Percentiles rank a stretch among this genome's conserved stretches.
phyloP scores from a whole-genome alignment of 768 basidiomycete genomes.

The Russula sp. region DNA sequence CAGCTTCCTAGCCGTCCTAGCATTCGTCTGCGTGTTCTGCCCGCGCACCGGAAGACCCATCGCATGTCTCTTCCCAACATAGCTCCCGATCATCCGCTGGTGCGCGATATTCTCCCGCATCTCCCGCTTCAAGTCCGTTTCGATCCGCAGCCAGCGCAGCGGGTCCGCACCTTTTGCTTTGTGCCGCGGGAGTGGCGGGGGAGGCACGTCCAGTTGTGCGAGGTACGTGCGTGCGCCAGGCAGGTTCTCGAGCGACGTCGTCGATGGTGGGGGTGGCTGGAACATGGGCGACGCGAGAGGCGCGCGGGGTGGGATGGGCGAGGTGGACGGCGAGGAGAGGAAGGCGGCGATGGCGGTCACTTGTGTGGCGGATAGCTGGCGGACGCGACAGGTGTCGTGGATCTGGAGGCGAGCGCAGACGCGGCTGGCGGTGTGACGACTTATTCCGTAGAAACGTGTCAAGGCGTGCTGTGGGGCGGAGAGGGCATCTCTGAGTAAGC shows the following conservation, averaged over 20 bases:
- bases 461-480: conserved; percentile 66
- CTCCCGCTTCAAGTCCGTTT: conserved; percentile 77
- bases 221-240: conserved; percentile 23
- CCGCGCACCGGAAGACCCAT: conserved; percentile 93
- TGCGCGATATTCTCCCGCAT: conserved; percentile 90
- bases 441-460: conserved; percentile 85
- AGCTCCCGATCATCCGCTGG: conserved; percentile 89
- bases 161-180: conserved; percentile 43
- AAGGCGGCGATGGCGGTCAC: conserved; percentile 89
- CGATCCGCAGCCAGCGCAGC: conserved; percentile 72
- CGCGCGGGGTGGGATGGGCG: conserved; percentile 56
- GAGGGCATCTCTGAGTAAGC: neutral
- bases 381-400: conserved; percentile 77
- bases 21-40: conserved; percentile 88
- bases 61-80: conserved; percentile 88
- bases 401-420: conserved; percentile 91
- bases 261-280: conserved; percentile 41
- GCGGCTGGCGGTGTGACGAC: conserved; percentile 63
- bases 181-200: conserved; percentile 8
- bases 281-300: conserved; percentile 57
- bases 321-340: conserved; percentile 82
- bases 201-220: neutral
- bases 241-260: conserved; percentile 30
- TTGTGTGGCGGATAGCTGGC: conserved; percentile 79
- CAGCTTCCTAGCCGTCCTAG: conserved; percentile 83